Conservation (phyloP, 2,329 filamentous ascomycete genomes). For the Colletotrichum plurivorum region DNA sequence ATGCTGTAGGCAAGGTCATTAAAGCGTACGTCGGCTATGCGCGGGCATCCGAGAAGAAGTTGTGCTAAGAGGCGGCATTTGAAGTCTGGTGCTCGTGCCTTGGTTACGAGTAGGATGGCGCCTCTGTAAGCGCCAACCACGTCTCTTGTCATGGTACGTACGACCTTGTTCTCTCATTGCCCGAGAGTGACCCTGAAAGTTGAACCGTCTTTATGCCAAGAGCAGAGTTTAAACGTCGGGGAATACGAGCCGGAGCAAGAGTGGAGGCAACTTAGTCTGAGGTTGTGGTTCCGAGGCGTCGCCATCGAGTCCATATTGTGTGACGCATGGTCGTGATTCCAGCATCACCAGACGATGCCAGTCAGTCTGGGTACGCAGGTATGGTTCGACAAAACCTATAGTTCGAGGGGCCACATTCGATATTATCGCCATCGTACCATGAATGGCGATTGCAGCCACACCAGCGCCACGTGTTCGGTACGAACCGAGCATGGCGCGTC, state of each 20-base stretch:
- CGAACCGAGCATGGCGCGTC: slow-evolving; percentile 9
- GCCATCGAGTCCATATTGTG: neutral
- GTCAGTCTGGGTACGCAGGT: neutral
- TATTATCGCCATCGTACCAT: slow-evolving; percentile 2
- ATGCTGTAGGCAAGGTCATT: neutral
- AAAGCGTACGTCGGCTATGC: neutral
- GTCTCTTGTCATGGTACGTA: no score
- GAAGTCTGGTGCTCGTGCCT: neutral
- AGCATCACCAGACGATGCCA: neutral
- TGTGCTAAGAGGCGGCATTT: neutral
- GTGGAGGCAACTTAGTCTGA: neutral
- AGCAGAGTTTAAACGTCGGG: no score
- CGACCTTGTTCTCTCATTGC: no score
- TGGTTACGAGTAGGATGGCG: neutral
- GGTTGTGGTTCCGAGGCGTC: neutral
- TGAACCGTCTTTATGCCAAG: no score
- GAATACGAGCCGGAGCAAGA: neutral
- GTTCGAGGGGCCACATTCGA: neutral
- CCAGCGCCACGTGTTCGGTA: slow-evolving; percentile 13
- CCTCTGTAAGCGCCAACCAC: no score
- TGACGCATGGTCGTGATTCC: neutral
- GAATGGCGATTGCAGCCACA: neutral
- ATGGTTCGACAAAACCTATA: slow-evolving; percentile 10
- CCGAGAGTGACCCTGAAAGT: no score
- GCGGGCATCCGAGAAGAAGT: neutral